Evolutionary conservation across 257 asterid genomes (phyloP).

Genomic region (Voacanga thouarsii): DNA sequence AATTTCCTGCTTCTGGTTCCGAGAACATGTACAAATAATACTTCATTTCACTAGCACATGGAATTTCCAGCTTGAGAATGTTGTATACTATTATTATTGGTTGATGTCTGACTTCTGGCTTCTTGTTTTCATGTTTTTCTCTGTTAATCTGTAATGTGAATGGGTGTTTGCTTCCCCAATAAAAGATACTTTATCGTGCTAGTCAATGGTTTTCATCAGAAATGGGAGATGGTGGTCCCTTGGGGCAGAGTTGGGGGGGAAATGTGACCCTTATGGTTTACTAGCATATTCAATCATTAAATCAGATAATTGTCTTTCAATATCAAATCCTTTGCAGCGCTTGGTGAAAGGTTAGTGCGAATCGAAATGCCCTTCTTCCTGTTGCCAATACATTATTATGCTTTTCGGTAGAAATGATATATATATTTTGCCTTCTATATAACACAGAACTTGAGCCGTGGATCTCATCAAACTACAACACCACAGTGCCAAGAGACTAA

Average conservation of each 20-base stretch:
- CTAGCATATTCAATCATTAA: neutral
- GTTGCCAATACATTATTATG: neutral
- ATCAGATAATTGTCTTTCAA: neutral
- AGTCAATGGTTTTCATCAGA: no score
- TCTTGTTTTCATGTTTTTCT: no score
- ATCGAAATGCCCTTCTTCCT: neutral
- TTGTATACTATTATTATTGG: neutral
- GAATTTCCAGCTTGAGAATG: neutral
- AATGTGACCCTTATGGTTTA: no score
- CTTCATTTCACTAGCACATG: neutral
- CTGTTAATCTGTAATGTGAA: no score
- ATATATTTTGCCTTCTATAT: no score
- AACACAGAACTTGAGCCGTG: no score
- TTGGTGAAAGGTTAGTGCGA: neutral
- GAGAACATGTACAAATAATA: neutral
- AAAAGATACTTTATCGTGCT: no score
- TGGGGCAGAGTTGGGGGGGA: neutral
- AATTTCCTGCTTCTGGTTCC: neutral
- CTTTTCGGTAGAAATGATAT: no score
- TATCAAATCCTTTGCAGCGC: no score
- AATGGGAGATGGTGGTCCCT: neutral
- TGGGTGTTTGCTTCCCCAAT: neutral
- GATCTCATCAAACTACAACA: no score
- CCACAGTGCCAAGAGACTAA: no score
- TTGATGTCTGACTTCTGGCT: neutral